Base-by-base conservation (phyloP, 2,329 filamentous ascomycete genomes). In the Claviceps purpurea region DNA sequence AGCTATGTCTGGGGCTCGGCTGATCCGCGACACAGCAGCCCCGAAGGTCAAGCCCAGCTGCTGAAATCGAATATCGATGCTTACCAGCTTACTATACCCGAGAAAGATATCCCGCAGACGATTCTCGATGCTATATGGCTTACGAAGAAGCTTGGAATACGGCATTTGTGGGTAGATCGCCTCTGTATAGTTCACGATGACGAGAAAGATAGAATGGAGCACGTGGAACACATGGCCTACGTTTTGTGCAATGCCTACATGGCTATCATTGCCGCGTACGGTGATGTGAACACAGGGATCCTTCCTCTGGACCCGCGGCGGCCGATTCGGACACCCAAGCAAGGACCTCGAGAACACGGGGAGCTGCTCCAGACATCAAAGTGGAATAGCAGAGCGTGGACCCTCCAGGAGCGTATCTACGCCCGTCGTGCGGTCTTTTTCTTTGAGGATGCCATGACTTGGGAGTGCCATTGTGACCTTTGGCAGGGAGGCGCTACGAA, bases 131-230 rank as follows among this genome's bases (percentile, higher is more conserved):
- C 70, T 54, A 70, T 73, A 55, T 71, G 69, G 66, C 58, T 73
- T 20, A 62, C 69, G 24, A 68, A 65, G 55, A 72, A 71, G 59
- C 61, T 74, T 11, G 68, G 68, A 1, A 63, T 72, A 22, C 66
- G 67, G 2, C 66, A 70, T 52, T 61, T 75, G 20, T 75, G 73
- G 73, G 67, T 75, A 38, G 73, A 75, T 55, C 63, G 66, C 38
- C 61, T 73, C 47, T 73, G 71, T 50, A 71, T 73, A 52, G 64
- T 71, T 5, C 73, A 75, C 56, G 70, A 73, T 51, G 68, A 73
- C 51, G 61, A 63, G 13, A 59, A 60, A 20, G 67, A 70, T 54
- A 65, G 65, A 57, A 65, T 67, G 26, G 61, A 63, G n/a, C 67
- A 73, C 50, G 60, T 72, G 45, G 61, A 62, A 41, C 64, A 72